phyloP scores from a whole-genome alignment of 495 filamentous ascomycete genomes.

The Xylaria longipes region DNA sequence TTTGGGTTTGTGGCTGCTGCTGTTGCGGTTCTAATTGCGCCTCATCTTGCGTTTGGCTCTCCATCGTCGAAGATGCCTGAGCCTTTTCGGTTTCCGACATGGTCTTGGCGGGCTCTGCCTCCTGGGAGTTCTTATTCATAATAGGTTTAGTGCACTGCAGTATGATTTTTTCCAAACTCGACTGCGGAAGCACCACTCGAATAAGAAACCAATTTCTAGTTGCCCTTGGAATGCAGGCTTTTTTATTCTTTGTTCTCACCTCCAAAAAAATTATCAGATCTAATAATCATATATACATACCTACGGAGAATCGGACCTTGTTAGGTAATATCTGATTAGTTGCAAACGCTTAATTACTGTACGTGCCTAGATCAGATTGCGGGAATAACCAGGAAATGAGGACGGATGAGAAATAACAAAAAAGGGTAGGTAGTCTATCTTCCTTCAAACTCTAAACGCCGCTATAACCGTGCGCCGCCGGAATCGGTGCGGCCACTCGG shows the following conservation, averaged over 20 bases:
- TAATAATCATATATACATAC: not conserved
- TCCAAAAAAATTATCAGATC: not conserved
- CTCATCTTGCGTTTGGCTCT: not conserved
- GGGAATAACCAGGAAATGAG: constrained; percentile 5
- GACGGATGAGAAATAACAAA: not conserved
- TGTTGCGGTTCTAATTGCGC: not conserved
- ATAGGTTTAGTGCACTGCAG: not conserved
- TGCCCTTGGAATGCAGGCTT: not conserved
- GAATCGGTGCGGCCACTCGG: not conserved
- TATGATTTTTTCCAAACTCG: not conserved
- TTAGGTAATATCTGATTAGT: not conserved
- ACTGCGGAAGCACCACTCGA: not conserved
- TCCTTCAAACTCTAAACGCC: not conserved
- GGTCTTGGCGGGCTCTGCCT: not conserved
- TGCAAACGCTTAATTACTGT: not conserved
- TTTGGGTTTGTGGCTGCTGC: not conserved
- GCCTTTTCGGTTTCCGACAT: constrained; percentile 21
- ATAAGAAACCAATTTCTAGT: not conserved
- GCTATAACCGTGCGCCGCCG: not conserved
- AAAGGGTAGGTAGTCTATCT: not conserved
- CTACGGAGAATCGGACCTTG: not conserved
- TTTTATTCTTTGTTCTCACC: not conserved
- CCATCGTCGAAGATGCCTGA: not conserved
- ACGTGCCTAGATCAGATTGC: not conserved
- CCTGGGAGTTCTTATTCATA: not conserved